Conservation (phyloP, 2,329 filamentous ascomycete species). For the Diaporthe nobilis region DNA sequence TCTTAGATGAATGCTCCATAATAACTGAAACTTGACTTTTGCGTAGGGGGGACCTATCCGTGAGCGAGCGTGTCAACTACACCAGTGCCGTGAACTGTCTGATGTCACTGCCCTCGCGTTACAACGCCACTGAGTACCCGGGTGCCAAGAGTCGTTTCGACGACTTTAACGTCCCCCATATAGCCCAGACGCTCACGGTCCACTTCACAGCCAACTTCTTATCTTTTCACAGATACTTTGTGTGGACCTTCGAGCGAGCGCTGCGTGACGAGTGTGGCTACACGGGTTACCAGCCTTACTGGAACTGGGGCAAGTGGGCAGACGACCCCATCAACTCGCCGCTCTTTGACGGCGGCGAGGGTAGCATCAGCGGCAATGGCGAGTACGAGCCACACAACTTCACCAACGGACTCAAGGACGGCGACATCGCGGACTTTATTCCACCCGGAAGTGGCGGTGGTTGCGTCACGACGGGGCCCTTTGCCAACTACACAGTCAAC, state of each 20-base stretch:
- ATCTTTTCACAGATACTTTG: slow-evolving; percentile 23
- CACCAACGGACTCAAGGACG: slow-evolving; percentile 46
- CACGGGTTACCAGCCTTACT: slow-evolving; percentile 29
- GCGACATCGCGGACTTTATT: slow-evolving; percentile 45
- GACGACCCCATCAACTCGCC: slow-evolving; percentile 42
- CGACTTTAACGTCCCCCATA: slow-evolving; percentile 64
- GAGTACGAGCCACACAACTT: slow-evolving; percentile 49
- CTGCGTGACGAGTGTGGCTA: slow-evolving; percentile 36
- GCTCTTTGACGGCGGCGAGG: slow-evolving; percentile 27
- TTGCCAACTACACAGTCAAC: slow-evolving; percentile 42
- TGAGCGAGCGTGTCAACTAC: slow-evolving; percentile 42
- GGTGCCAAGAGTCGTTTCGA: slow-evolving; percentile 54
- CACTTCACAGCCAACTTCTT: slow-evolving; percentile 33
- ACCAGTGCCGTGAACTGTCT: slow-evolving; percentile 56
- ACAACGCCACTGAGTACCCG: slow-evolving; percentile 48
- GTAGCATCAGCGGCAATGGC: slow-evolving; percentile 26
- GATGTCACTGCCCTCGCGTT: slow-evolving; percentile 48
- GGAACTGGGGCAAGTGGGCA: slow-evolving; percentile 44
- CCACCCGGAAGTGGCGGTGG: slow-evolving; percentile 65
- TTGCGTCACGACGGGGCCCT: slow-evolving; percentile 47
- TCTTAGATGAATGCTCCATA: neutral
- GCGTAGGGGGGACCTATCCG: neutral
- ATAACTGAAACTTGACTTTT: neutral
- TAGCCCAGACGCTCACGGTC: slow-evolving; percentile 61
- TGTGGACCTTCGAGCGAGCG: slow-evolving; percentile 1